These are phyloP conservation scores for Panaeolus cyanescens DNA, from an alignment of 768 basidiomycete genomes.

Conservation along the genomic window DNA sequence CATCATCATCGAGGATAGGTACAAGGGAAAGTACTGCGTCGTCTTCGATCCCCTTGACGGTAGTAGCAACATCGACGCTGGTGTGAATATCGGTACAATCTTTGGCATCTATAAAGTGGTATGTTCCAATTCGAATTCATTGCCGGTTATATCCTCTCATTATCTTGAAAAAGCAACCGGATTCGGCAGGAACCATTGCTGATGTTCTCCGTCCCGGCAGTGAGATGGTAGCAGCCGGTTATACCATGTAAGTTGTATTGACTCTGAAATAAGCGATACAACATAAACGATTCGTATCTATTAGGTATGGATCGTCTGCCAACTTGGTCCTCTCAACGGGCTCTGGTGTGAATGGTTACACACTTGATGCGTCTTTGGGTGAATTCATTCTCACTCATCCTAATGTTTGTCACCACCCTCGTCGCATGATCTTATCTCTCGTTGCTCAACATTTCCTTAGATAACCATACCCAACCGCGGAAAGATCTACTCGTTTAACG, in stretches of 20 bases:
- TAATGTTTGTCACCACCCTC: slow-evolving; percentile 47
- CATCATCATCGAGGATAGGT: slow-evolving; percentile 80
- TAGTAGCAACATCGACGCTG: slow-evolving; percentile 96
- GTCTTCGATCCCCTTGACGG: slow-evolving; percentile 98
- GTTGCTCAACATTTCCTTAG: too few species aligned
- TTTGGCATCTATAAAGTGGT: slow-evolving; percentile 96
- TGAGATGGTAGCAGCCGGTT: slow-evolving; percentile 98
- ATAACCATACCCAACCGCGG: slow-evolving; percentile 93
- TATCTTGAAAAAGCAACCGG: slow-evolving; percentile 55
- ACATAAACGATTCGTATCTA: neutral
- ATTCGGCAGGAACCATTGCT: slow-evolving; percentile 73
- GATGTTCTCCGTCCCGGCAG: slow-evolving; percentile 93
- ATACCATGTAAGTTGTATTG: slow-evolving; percentile 75
- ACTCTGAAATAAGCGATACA: slow-evolving; percentile 2
- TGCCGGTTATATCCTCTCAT: slow-evolving; percentile 4
- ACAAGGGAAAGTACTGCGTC: slow-evolving; percentile 92
- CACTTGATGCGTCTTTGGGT: slow-evolving; percentile 91
- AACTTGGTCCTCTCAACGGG: slow-evolving; percentile 97
- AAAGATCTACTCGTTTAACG: slow-evolving; percentile 99
- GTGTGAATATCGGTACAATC: slow-evolving; percentile 97
- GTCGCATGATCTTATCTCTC: slow-evolving; percentile 8
- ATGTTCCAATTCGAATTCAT: slow-evolving; percentile 30
- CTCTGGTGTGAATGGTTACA: slow-evolving; percentile 96
- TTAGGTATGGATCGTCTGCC: slow-evolving; percentile 86
- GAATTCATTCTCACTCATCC: slow-evolving; percentile 99